phyloP scores from a whole-genome alignment of 352 stramenopile genomes.

The Pythium rishiriense region DNA sequence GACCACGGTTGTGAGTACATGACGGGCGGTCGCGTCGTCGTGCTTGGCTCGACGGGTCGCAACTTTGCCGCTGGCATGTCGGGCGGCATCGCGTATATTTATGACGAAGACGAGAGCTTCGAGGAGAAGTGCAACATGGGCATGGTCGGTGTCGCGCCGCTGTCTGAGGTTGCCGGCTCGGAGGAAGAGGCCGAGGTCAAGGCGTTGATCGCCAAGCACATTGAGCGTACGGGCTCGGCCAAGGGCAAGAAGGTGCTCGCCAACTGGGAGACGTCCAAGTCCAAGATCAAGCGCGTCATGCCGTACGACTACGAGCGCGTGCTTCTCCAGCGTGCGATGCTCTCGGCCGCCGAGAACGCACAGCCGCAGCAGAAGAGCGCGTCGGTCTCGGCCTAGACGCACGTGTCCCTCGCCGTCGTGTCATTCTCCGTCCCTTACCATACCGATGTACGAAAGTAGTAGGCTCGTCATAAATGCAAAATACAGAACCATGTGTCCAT shows the following conservation, averaged over 20 bases:
- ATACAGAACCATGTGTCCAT: no score
- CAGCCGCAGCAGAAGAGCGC: slow-evolving; percentile 17
- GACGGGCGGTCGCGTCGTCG: slow-evolving; percentile 94
- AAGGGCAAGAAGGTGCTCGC: slow-evolving; percentile 88
- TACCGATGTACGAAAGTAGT: no score
- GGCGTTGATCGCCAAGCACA: slow-evolving; percentile 87
- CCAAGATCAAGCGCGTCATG: slow-evolving; percentile 67
- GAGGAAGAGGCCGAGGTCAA: slow-evolving; percentile 81
- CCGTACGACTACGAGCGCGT: slow-evolving; percentile 69
- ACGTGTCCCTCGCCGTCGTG: no score
- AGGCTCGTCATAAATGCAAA: no score
- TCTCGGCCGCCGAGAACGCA: slow-evolving; percentile 22
- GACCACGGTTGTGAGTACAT: slow-evolving; percentile 99
- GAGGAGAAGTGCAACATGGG: slow-evolving; percentile 95
- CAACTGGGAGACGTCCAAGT: slow-evolving; percentile 82
- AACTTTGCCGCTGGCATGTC: slow-evolving; percentile 98
- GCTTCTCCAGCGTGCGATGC: slow-evolving; percentile 42
- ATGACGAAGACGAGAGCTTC: slow-evolving; percentile 93
- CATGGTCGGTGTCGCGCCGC: slow-evolving; percentile 79
- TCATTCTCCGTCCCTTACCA: no score
- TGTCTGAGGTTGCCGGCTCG: slow-evolving; percentile 76
- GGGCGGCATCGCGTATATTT: slow-evolving; percentile 96
- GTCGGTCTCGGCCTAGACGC: no score
- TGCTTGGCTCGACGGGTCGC: slow-evolving; percentile 91
- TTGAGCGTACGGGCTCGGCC: slow-evolving; percentile 85